phyloP scores from a whole-genome alignment of 2,329 filamentous ascomycete species.

The Beauveria varroae region DNA sequence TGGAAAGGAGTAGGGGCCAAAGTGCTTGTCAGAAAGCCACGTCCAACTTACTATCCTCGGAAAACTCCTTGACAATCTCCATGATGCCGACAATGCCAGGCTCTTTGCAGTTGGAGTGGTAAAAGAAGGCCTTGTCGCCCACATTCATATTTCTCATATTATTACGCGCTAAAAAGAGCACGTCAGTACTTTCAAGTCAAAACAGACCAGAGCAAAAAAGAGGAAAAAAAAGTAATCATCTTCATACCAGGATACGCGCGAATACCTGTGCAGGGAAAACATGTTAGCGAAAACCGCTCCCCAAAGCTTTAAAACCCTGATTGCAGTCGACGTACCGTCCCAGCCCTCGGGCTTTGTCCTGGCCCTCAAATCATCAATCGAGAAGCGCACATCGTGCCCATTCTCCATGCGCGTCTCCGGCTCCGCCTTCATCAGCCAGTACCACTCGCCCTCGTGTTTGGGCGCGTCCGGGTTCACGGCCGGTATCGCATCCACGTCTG shows the following conservation, averaged over 20 bases:
- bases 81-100: conserved; percentile 83
- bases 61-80: conserved; percentile 81
- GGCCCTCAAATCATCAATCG: conserved; percentile 78
- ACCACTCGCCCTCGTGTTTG: conserved; percentile 39
- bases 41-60: conserved; percentile 59
- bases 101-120: conserved; percentile 87
- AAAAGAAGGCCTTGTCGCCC: conserved; percentile 92
- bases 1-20: too few relatives aligned
- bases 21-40: too few relatives aligned
- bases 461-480: conserved; percentile 30
- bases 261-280: conserved; percentile 30
- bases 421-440: conserved; percentile 83
- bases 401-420: conserved; percentile 82
- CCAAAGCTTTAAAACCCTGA: not conserved
- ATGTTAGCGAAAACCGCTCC: not conserved
- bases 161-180: conserved; percentile 55
- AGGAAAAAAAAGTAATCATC: not conserved
- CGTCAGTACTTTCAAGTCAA: conserved; percentile 5
- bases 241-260: conserved; percentile 38
- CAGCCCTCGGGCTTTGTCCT: conserved; percentile 76
- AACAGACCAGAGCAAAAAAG: not conserved
- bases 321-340: conserved; percentile 57
- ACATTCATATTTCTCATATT: conserved; percentile 87
- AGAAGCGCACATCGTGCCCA: conserved; percentile 84
- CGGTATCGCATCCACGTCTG: conserved; percentile 27